phyloP scores from a whole-genome alignment of 495 filamentous ascomycete genomes.

The Poronia punctata region DNA sequence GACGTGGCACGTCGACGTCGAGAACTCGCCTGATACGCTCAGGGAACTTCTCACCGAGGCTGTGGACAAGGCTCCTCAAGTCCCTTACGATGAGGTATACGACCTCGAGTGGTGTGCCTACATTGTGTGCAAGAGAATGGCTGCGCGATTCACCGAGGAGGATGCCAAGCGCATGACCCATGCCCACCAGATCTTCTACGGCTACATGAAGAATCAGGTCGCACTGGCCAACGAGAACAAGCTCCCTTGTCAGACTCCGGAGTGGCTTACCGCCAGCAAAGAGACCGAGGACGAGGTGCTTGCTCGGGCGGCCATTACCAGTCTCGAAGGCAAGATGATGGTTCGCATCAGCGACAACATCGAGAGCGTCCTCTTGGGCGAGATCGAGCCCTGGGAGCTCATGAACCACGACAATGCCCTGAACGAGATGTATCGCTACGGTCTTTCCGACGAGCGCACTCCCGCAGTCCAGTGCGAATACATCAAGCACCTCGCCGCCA shows the following conservation, averaged over 20 bases:
- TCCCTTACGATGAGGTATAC: constrained; percentile 15
- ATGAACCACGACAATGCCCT: constrained; percentile 38
- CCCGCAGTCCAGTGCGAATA: constrained; percentile 21
- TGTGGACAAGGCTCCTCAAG: constrained; percentile 12
- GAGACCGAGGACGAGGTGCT: constrained; percentile 16
- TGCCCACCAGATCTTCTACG: constrained; percentile 16
- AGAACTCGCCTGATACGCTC: constrained; percentile 16
- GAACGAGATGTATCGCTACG: constrained; percentile 32
- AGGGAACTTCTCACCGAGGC: constrained; percentile 11
- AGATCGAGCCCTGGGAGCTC: constrained; percentile 35
- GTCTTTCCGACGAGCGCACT: constrained; percentile 25
- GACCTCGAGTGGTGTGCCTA: constrained; percentile 21
- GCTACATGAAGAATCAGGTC: constrained; percentile 20
- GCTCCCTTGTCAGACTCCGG: constrained; percentile 17
- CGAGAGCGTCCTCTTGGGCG: constrained; percentile 28
- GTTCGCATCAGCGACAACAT: constrained; percentile 30
- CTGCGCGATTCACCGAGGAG: constrained; percentile 12
- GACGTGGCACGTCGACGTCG: constrained; percentile 20
- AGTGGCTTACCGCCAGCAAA: constrained; percentile 14
- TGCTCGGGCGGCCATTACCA: constrained; percentile 16
- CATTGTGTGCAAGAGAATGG: constrained; percentile 21
- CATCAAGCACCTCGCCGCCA: constrained; percentile 26
- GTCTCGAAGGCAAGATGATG: constrained; percentile 22
- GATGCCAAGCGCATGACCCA: constrained; percentile 16
- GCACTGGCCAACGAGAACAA: constrained; percentile 15